These are phyloP conservation scores for Aspergillus avenaceus DNA, from an alignment of 495 filamentous ascomycete genomes.

Conservation along the genomic window DNA sequence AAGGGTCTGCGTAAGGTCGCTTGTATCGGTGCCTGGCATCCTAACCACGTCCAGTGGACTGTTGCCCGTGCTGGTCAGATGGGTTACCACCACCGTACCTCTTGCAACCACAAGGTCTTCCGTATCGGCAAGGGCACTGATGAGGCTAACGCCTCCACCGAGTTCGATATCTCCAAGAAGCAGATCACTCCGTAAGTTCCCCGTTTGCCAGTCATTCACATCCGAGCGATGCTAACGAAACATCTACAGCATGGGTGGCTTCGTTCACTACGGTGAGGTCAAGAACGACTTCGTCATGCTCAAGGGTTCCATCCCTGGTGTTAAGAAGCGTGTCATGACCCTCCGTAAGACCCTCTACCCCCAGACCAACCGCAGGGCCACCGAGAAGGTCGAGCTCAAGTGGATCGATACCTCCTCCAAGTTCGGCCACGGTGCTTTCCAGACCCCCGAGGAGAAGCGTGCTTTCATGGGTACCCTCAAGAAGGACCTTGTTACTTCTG, in stretches of 20 bases:
- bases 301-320: constrained; percentile 96
- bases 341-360: constrained; percentile 98
- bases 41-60: constrained; percentile 99
- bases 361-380: constrained; percentile 88
- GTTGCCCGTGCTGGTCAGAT: constrained; percentile 99
- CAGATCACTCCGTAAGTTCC: constrained; percentile 95
- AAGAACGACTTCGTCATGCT: constrained; percentile 99
- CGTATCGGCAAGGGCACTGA: constrained; percentile 89
- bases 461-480: constrained; percentile 96
- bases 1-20: constrained; percentile 99
- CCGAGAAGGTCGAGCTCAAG: constrained; percentile 99
- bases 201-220: neutral
- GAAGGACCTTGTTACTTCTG: constrained; percentile 82
- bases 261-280: constrained; percentile 98
- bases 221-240: constrained; percentile 26
- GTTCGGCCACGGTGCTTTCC: constrained; percentile 99
- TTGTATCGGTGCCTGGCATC: constrained; percentile 99
- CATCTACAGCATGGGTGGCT: constrained; percentile 80
- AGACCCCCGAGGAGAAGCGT: constrained; percentile 98
- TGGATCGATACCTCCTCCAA: constrained; percentile 99
- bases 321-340: constrained; percentile 99
- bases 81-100: constrained; percentile 99
- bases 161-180: constrained; percentile 98
- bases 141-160: constrained; percentile 87
- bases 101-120: constrained; percentile 99